Percentiles rank a stretch among this genome's conserved stretches.
Conservation (phyloP, 2,329 filamentous ascomycete genomes). For the Venturia nashicola region DNA sequence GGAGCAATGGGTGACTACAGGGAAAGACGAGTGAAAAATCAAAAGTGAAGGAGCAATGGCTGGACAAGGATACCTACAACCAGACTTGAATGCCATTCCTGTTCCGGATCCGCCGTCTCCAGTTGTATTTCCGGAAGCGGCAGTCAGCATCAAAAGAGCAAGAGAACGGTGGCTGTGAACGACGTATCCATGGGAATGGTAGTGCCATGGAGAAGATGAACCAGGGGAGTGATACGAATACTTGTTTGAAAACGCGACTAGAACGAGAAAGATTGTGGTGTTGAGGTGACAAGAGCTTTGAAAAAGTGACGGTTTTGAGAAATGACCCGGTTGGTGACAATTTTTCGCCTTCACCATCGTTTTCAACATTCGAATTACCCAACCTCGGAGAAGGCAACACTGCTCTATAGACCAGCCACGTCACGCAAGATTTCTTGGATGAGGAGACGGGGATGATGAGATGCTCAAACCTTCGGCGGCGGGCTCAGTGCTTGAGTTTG, state of each 20-base stretch:
- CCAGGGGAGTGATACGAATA: not conserved
- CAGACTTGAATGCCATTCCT: not conserved
- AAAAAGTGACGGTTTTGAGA: not conserved
- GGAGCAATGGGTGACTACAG: not conserved
- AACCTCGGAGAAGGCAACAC: too few relatives aligned
- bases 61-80: not conserved
- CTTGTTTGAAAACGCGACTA: not conserved
- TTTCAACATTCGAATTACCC: too few relatives aligned
- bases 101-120: not conserved
- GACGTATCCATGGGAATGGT: not conserved
- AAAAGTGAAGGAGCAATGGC: not conserved
- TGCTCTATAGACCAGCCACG: too few relatives aligned
- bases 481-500: too few relatives aligned
- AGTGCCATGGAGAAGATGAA: not conserved
- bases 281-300: not conserved
- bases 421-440: too few relatives aligned
- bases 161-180: not conserved
- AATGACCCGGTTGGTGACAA: not conserved
- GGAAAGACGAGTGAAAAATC: not conserved
- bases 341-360: too few relatives aligned
- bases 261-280: not conserved
- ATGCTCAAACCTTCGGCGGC: too few relatives aligned
- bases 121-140: not conserved
- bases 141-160: not conserved
- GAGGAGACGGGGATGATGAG: too few relatives aligned